These are phyloP conservation scores for Lachnum nothofagi DNA, from an alignment of 2,329 filamentous ascomycete genomes.

Conservation along the genomic window DNA sequence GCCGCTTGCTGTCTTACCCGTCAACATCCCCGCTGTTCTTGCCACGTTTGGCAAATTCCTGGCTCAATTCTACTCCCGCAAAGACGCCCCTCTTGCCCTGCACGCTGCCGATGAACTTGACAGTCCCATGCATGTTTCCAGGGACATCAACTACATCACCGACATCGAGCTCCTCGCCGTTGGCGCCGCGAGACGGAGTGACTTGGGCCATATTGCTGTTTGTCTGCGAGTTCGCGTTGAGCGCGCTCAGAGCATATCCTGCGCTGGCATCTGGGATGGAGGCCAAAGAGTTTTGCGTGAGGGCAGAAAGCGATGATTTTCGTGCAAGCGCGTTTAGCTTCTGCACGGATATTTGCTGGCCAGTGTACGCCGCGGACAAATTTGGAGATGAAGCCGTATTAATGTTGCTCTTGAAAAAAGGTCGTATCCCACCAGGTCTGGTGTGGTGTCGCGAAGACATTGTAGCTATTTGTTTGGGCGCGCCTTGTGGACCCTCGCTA, in stretches of 20 bases:
- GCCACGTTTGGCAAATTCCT: constrained; percentile 73
- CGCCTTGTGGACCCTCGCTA: no score
- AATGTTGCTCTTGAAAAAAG: constrained; percentile 33
- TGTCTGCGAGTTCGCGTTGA: constrained; percentile 38
- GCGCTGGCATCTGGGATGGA: constrained; percentile 62
- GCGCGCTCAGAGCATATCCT: constrained; percentile 55
- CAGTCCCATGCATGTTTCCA: constrained; percentile 82
- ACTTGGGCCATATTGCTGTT: constrained; percentile 47
- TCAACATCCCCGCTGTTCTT: constrained; percentile 98
- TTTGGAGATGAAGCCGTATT: constrained; percentile 55
- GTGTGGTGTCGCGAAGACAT: no score
- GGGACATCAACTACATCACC: constrained; percentile 88
- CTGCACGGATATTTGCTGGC: constrained; percentile 12
- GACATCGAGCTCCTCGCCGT: constrained; percentile 55
- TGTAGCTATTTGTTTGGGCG: no score
- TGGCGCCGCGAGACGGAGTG: constrained; percentile 48
- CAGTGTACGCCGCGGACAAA: constrained; percentile 39
- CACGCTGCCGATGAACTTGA: constrained; percentile 84
- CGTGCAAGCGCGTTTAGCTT: constrained; percentile 47
- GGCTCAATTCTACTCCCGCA: constrained; percentile 82
- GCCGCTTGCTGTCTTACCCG: constrained; percentile 55
- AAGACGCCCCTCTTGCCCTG: constrained; percentile 87
- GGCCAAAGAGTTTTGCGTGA: constrained; percentile 59
- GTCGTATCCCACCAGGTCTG: constrained; percentile 10
- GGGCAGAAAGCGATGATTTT: constrained; percentile 66